Percentiles rank a stretch among this genome's conserved stretches.
Evolutionary conservation across 768 basidiomycete genomes (phyloP).

Genomic region (Lactarius hatsudake): DNA sequence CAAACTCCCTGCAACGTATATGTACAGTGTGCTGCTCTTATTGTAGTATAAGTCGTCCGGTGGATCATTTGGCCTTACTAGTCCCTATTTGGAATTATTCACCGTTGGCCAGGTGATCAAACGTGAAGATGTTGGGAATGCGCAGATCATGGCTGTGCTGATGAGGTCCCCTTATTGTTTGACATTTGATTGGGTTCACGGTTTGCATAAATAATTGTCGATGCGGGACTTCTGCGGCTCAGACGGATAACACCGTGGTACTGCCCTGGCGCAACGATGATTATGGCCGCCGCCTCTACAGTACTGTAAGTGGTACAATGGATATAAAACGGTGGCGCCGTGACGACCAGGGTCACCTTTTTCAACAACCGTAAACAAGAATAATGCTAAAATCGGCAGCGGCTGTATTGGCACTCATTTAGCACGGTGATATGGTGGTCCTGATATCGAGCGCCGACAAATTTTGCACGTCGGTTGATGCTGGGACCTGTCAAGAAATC

Average conservation of each 20-base stretch:
- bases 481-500: neutral
- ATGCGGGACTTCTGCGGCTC: neutral
- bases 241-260: neutral
- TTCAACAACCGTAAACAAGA: neutral
- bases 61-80: neutral
- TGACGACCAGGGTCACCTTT: neutral
- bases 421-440: neutral
- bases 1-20: neutral
- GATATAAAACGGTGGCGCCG: neutral
- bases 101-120: neutral
- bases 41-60: too few relatives aligned
- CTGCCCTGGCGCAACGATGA: neutral
- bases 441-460: conserved; percentile 3
- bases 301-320: neutral
- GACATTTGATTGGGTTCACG: neutral
- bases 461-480: neutral
- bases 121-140: neutral
- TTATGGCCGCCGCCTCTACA: neutral
- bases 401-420: neutral
- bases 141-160: neutral
- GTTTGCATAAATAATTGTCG: neutral
- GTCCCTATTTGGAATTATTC: neutral
- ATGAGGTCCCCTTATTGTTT: neutral
- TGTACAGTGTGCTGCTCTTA: neutral
- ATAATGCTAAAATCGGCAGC: neutral